Evolutionary conservation across 495 filamentous ascomycete species (phyloP).

Genomic region (Xylaria cubensis): DNA sequence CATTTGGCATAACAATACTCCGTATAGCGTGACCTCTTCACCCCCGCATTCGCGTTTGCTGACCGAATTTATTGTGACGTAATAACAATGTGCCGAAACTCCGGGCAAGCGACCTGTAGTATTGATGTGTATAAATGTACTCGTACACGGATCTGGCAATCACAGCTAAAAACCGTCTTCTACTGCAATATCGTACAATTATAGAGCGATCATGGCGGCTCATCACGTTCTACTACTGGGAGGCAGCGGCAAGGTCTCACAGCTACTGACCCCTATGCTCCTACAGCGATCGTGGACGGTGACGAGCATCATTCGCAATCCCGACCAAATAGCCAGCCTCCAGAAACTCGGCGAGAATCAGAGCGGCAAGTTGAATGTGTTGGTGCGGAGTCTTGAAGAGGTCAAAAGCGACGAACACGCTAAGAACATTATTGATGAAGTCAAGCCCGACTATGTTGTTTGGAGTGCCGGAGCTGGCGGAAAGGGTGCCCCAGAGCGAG

Average conservation of each 20-base stretch:
- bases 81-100: constrained; percentile 19
- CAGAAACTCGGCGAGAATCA: constrained; percentile 61
- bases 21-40: too few species aligned
- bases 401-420: constrained; percentile 69
- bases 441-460: constrained; percentile 72
- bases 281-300: constrained; percentile 75
- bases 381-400: constrained; percentile 70
- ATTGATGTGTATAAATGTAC: too few species aligned
- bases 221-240: constrained; percentile 75
- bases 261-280: constrained; percentile 77
- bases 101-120: too few species aligned
- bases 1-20: too few species aligned
- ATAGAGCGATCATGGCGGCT: constrained; percentile 5
- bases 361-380: constrained; percentile 59
- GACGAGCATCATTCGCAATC: constrained; percentile 76
- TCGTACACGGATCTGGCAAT: neutral
- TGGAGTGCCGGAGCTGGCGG: constrained; percentile 84
- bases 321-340: constrained; percentile 69
- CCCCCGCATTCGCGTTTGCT: constrained; percentile 17
- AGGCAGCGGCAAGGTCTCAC: constrained; percentile 80
- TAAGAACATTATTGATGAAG: constrained; percentile 63
- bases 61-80: constrained; percentile 12
- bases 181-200: neutral
- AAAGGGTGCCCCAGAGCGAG: constrained; percentile 69
- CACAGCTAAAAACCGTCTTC: neutral